Evolutionary conservation across 2,329 filamentous ascomycete genomes (phyloP), one percentile per base, ranked within the genome.

Genomic region (Lasiodiplodia theobromae): DNA sequence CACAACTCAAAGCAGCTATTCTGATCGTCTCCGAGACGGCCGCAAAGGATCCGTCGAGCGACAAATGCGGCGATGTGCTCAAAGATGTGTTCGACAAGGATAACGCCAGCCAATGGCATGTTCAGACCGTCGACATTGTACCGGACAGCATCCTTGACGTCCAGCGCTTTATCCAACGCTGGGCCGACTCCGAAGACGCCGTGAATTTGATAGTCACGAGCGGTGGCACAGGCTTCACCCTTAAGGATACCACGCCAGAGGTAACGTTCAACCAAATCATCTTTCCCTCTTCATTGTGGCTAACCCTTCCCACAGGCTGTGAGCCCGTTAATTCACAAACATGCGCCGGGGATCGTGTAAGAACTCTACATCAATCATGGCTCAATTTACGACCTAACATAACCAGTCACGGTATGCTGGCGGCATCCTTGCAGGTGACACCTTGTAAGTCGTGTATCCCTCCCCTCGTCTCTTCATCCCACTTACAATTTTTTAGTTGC

Each of bases 21-120:
- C 85, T 99, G 66, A 87, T 98, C 72, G 86, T 99, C 49, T 98
- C 96, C 1, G 96, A 96, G 63, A 99, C 96, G 6, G 96, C 94
- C 6, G 89, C 90, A 10, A 86, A 88, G 73, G 91, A 97, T 78
- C 88, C 93, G 0, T 89, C 91, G 3, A 90, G 92, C 1, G 96
- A 99, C 81, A 88, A 88, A 71, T 91, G 92, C 10, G 88, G 88
- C 6, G 83, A 85, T 1, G 84, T 87, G 11, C 85, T 99, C 4
- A 85, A 87, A 58, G 84, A 90, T 65, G 89, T 93, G 16, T 90
- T 99, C 72, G 82, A 85, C 4, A 82, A 85, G 3, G 87, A 92
- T 69, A 91, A 89, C 14, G 86, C 84, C 3, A 87, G 86, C 21
- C 88, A 88, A 79, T 99, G 95, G 95, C 82, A 87, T 12, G 85